Base-by-base conservation (phyloP, 331 rosid species). In the Malus hybrid region DNA sequence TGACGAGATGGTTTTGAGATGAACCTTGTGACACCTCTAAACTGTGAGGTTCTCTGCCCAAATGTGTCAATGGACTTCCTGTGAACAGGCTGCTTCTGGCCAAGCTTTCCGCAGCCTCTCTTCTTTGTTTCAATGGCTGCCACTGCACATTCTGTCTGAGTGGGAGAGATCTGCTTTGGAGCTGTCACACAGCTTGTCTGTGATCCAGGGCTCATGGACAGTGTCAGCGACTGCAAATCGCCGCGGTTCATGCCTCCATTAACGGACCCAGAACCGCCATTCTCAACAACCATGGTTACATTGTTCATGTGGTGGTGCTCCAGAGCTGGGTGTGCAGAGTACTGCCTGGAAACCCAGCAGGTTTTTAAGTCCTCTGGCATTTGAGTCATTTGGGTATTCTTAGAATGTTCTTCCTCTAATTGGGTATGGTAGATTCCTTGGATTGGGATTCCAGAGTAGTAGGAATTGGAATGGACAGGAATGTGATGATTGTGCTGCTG, bases 31-130 rank as follows among this genome's bases (percentile, higher is more conserved):
- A 95, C 99, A 2, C 99, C 99, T 78, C 99, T 85, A 73, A 84
- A 95, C 90, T 95, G 99, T 0, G 99, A 95, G 0, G 99, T 92
- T 82, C 99, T 81, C 82, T 95, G 99, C 0, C 99, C 99, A 70
- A 95, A 95, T 55, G 99, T 95, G 83, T 95, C 99, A 6, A 95
- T 86, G 66, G 98, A 92, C 82, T 95, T 95, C 36, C 99, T 86
- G 52, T 95, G 99, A 27, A 95, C 91, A 2, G 97, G 95, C 39
- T 92, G 97, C 79, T 95, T 95, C 76, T 87, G 96, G 5, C 87
- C 85, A 28, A 87, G 39, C 60, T 89, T 90, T 31, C 84, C 86
- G 34, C 85, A 34, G 3, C 96, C 93, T 87, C 99, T 86, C 80
- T 92, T 95, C 74, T 90, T 95, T 1, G 84, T 88, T 65, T 95